Conservation (phyloP, 176 grass and related monocot species). For the Tillandsia fasciculata region DNA sequence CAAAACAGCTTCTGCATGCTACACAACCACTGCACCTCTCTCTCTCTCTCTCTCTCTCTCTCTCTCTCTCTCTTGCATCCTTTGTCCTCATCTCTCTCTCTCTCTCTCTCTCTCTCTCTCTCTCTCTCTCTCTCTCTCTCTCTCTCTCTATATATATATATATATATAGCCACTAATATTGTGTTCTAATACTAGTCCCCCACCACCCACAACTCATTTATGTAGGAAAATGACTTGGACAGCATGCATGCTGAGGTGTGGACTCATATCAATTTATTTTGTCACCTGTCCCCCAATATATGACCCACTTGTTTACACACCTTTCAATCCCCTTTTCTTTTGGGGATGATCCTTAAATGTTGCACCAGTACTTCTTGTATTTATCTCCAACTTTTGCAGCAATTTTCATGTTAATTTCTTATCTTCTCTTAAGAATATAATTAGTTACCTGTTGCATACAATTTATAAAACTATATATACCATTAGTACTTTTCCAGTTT, state of each 20-base stretch:
- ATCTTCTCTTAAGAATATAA: too few species aligned
- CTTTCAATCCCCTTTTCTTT: not conserved
- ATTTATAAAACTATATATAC: too few species aligned
- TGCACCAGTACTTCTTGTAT: too few species aligned
- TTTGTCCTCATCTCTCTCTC: not conserved
- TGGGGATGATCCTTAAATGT: too few species aligned
- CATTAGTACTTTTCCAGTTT: too few species aligned
- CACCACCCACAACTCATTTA: slow-evolving; percentile 3
- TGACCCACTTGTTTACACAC: not conserved
- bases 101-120: not conserved
- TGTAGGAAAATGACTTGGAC: not conserved
- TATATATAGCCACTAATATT: too few species aligned
- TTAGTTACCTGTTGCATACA: too few species aligned
- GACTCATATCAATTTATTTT: not conserved
- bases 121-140: not conserved
- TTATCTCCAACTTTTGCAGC: too few species aligned
- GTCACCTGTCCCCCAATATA: not conserved
- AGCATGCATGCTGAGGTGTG: not conserved
- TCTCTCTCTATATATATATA: not conserved
- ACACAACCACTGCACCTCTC: not conserved
- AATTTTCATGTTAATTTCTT: too few species aligned
- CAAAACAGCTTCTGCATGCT: not conserved
- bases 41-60: not conserved
- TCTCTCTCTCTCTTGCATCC: not conserved
- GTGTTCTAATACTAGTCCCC: not conserved